Base-by-base conservation (phyloP, 1,139 yeast species). In the Protomyces gravidus region DNA sequence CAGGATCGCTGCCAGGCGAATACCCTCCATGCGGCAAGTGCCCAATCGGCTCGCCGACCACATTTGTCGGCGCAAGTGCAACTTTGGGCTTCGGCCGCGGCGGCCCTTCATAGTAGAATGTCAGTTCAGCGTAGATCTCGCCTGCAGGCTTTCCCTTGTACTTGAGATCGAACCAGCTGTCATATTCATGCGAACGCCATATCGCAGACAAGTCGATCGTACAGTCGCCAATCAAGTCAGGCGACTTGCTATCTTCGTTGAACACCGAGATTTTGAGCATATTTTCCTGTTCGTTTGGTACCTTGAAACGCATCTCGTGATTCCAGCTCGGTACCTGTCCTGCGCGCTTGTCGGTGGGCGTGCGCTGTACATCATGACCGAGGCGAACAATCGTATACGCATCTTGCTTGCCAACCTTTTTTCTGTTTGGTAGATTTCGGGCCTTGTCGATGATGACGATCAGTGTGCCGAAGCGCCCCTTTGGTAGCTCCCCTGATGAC, bases 271-370 rank as follows among this genome's bases (percentile, higher is more conserved):
- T 48, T 17, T 59, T 59, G 47, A 59, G 82, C 71, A 92, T 71
- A 0, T 77, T 64, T 1, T 89, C 86, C 61, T 69, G 58, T 9
- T 60, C 58, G n/a, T 64, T 61, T 5, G 45, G 33, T 6, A 66
- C 62, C 17, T 55, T 33, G 50, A 66, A 66, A 3, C 68, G 58
- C 46, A 66, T 42, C 45, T 65, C 68, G 30, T 64, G 67, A 42
- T 65, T 65, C 88, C 96, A 89, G 48, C 78, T 81, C 0, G 97
- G 97, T 1, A 88, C 85, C 70, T 89, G 97, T 1, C 97, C 97
- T 1, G 95, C 97, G 65, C 97, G 74, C 64, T 80, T 80, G 62
- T 85, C 82, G 0, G 87, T 76, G 27, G 82, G 83, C 0, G 96
- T 87, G 65, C 86, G 81, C 65, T 85, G 80, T 23, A 94, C 92